Evolutionary conservation across 805 yeast species (phyloP), one percentile per base, ranked within the genome.

Genomic region (Metschnikowia continentalis): DNA sequence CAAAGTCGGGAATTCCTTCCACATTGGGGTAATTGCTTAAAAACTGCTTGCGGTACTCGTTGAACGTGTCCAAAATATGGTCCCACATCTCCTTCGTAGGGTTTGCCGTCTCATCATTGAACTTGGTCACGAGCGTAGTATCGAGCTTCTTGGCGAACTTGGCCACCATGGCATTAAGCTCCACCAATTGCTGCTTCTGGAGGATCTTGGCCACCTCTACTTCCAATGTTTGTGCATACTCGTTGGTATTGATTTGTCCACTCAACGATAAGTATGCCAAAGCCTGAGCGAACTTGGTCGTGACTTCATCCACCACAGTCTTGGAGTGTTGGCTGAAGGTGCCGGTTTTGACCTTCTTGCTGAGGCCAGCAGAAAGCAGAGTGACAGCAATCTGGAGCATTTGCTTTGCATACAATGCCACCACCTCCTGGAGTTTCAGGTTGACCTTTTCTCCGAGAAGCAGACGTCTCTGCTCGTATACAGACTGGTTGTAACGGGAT

Each of bases 401-500:
- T 42, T 50, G 53, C 50, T 67, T 64, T 38, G 62, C 60, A 36
- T 64, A 61, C 8, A 52, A 26, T 14, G 62, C 69, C 54, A 79
- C 76, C 6, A 84, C 62, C 20, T 73, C 74, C 35, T 64, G 50
- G 48, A 66, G 61, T 51, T 71, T 73, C 0, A 62, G 56, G 56
- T 81, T 79, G 41, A 90, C 69, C 49, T 77, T 78, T 8, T 66
- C 66, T 2, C 61, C 52, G 47, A 94, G 73, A 13, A 70, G 74
- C 0, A 54, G 58, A 50, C 86, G 77, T 63, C 86, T 86, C 48
- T 83, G 85, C 39, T 73, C 62, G 65, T 87, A 94, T 2, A 91
- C 95, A 2, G 77, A 52, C 36, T 72, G 66, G 47, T 81, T 77
- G 64, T 94, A 94, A 50, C 90, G 81, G 1, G 94, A 78, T 1